phyloP scores from a whole-genome alignment of 2,329 filamentous ascomycete species.

The Dactylellina leptospora region DNA sequence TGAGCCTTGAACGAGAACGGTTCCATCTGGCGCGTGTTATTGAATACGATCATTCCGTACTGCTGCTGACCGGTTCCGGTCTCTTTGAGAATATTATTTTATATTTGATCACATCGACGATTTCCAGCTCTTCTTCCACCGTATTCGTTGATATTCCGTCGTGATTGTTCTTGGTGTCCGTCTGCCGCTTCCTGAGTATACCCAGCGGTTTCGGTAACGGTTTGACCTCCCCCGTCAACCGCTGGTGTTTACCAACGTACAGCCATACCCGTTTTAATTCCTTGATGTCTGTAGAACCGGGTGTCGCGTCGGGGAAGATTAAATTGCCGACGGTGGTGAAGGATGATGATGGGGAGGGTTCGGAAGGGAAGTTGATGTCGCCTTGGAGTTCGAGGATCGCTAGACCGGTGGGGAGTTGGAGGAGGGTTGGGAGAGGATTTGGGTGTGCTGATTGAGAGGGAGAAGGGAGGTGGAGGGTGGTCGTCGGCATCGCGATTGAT shows the following conservation, averaged over 20 bases:
- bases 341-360: constrained; percentile 49
- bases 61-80: constrained; percentile 83
- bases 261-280: constrained; percentile 83
- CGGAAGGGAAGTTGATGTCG: constrained; percentile 76
- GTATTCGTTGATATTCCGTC: neutral
- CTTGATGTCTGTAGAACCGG: constrained; percentile 56
- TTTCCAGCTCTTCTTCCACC: constrained; percentile 69
- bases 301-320: constrained; percentile 72
- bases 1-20: no score
- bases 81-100: constrained; percentile 87
- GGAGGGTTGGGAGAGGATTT: constrained; percentile 78
- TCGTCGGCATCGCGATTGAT: constrained; percentile 28
- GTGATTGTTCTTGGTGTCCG: neutral
- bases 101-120: constrained; percentile 85
- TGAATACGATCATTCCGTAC: no score
- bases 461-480: constrained; percentile 30
- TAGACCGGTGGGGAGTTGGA: constrained; percentile 88
- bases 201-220: constrained; percentile 81
- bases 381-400: constrained; percentile 93
- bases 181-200: constrained; percentile 71
- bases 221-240: constrained; percentile 88
- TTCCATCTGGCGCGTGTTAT: neutral
- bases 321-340: constrained; percentile 74
- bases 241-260: constrained; percentile 87
- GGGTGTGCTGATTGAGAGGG: neutral